Base-by-base conservation (phyloP, 306 rosid genomes). In the Adenanthera pavonina region DNA sequence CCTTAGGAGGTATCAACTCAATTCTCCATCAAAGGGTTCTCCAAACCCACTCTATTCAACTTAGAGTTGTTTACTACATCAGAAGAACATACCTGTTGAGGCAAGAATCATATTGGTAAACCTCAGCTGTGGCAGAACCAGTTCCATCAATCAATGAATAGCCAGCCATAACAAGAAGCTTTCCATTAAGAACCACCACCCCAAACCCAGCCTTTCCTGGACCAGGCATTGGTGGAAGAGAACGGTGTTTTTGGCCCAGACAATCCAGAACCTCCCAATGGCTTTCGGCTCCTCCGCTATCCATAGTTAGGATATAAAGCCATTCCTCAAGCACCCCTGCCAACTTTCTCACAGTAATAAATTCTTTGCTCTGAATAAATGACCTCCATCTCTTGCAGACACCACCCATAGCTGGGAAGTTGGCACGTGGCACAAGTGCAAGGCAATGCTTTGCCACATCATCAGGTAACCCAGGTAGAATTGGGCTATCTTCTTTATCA, bases 261-360 rank as follows among this genome's bases (percentile, higher is more conserved):
- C 90, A 87, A 90, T 95, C 98, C 78, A 95, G 78, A 76, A 93
- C 98, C 88, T 95, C 97, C 99, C 99, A 95, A 51, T 81, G 92
- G 92, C 91, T 88, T 83, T 84, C 92, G 79, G 90, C 90, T 83
- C 88, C 90, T 76, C 84, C 85, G 46, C 83, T 67, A 84, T 87
- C 92, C 6, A 79, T 62, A 57, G 90, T 95, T 76, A 95, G 88
- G 76, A 92, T 82, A 87, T 92, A 95, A 2, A 95, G 94, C 98
- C 99, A 93, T 83, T 95, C 99, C 87, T 91, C 97, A 68, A 88
- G 87, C 81, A 84, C 70, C 71, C 97, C 96, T 6, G 98, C 94
- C 86, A 95, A 84, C 77, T 89, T 85, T 73, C 99, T 70, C 84
- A 84, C 97, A 0, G 91, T 89, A 36, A 90, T 77, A 36, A 95